A percentile compares a stretch with the other conserved stretches of the same genome.
phyloP scores from a whole-genome alignment of 768 basidiomycete genomes.

The Udeniomyces megalosporus region DNA sequence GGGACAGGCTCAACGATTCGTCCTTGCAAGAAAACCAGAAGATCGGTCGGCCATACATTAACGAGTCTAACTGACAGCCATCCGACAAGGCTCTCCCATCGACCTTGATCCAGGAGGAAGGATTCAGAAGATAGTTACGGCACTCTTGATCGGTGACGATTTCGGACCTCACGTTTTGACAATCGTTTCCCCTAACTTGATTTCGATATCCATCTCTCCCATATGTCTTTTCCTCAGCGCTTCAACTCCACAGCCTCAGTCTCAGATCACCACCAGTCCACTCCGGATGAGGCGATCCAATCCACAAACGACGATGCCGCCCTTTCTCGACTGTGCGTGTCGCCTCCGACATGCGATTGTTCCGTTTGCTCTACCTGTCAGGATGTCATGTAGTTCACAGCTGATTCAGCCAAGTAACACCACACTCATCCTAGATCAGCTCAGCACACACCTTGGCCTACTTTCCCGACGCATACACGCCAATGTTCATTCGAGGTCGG shows the following conservation, averaged over 20 bases:
- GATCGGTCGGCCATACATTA: too few relatives aligned
- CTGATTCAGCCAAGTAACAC: background rate
- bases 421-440: slow-evolving; percentile 13
- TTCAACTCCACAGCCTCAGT: background rate
- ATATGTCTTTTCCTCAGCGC: background rate
- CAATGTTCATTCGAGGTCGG: slow-evolving; percentile 49
- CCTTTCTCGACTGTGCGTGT: slow-evolving; percentile 27
- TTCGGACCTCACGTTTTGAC: too few relatives aligned
- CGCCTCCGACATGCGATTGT: too few relatives aligned
- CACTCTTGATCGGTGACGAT: too few relatives aligned
- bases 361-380: background rate
- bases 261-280: background rate
- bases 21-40: too few relatives aligned
- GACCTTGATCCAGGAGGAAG: too few relatives aligned
- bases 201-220: too few relatives aligned
- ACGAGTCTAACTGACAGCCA: too few relatives aligned
- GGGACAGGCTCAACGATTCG: too few relatives aligned
- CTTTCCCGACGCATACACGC: slow-evolving; percentile 57
- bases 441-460: slow-evolving; percentile 77
- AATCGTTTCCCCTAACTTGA: too few relatives aligned
- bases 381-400: background rate
- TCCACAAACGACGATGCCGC: slow-evolving; percentile 30
- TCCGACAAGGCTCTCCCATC: too few relatives aligned
- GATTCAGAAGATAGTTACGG: too few relatives aligned
- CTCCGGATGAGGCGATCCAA: slow-evolving; percentile 26